Conservation (phyloP, 1,284 basidiomycete species). For the Ceratobasidium sp. region DNA sequence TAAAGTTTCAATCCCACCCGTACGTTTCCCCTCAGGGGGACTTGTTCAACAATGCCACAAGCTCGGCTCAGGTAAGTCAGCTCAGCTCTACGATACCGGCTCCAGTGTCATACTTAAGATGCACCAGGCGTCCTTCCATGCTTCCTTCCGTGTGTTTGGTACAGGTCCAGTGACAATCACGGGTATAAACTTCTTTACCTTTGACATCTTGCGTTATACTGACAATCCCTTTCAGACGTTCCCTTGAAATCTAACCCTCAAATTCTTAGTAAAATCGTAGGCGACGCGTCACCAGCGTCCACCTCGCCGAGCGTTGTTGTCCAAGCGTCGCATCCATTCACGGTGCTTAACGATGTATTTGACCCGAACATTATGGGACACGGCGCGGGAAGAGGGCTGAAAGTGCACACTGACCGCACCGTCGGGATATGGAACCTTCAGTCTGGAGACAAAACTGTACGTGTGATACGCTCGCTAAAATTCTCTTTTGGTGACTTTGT, state of each 20-base stretch:
- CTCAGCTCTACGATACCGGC: not conserved
- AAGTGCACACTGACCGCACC: slow-evolving; percentile 44
- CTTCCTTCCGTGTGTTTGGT: slow-evolving; percentile 47
- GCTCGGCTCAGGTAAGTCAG: slow-evolving; percentile 42
- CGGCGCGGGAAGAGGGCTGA: slow-evolving; percentile 45
- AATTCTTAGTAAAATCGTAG: slow-evolving; percentile 47
- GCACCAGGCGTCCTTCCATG: slow-evolving; percentile 47
- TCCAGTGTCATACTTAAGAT: not conserved
- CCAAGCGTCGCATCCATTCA: slow-evolving; percentile 45
- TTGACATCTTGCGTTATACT: not conserved
- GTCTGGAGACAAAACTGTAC: slow-evolving; percentile 43
- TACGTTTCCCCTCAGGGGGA: slow-evolving; percentile 45
- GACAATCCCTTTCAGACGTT: slow-evolving; percentile 18
- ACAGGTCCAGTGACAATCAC: slow-evolving; percentile 48
- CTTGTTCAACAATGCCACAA: not conserved
- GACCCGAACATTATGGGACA: slow-evolving; percentile 35
- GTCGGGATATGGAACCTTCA: slow-evolving; percentile 48
- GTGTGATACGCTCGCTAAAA: not conserved
- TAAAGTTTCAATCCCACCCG: slow-evolving; percentile 49
- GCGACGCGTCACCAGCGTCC: slow-evolving; percentile 1
- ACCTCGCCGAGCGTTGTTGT: slow-evolving; percentile 42
- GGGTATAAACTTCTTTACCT: not conserved
- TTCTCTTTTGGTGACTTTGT: not conserved
- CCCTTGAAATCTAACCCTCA: slow-evolving; percentile 44
- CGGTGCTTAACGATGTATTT: slow-evolving; percentile 46